Conservation (phyloP, 495 filamentous ascomycete genomes). For the Trichoderma parareesei region DNA sequence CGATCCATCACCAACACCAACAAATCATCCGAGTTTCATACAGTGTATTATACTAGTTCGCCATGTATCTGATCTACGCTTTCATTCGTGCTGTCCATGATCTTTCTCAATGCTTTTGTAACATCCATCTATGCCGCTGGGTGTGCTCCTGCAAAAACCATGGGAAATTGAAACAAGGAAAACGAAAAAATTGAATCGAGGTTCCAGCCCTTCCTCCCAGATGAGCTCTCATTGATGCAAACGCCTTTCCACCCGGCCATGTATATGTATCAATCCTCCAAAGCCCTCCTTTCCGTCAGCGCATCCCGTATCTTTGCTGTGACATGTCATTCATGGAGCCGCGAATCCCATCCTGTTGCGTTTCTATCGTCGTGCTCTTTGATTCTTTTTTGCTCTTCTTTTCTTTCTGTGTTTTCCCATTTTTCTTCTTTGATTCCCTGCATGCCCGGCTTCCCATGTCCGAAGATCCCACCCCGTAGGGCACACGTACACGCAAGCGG, state of each 20-base stretch:
- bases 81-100: slow-evolving; percentile 8
- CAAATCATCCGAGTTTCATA: neutral
- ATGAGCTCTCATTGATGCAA: slow-evolving; percentile 8
- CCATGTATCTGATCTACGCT: slow-evolving; percentile 2
- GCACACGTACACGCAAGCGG: neutral
- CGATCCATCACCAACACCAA: neutral
- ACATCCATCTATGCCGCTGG: slow-evolving; percentile 10
- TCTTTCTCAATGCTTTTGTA: slow-evolving; percentile 10
- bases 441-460: neutral
- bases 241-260: slow-evolving; percentile 4
- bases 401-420: neutral
- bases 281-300: neutral
- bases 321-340: neutral
- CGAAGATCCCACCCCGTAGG: neutral
- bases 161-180: neutral
- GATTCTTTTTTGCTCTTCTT: neutral
- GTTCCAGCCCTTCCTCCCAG: neutral
- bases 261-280: slow-evolving; percentile 6
- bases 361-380: neutral
- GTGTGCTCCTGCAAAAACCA: neutral
- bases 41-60: neutral
- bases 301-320: neutral
- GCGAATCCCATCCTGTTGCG: neutral
- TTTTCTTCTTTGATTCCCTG: neutral
- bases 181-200: slow-evolving; percentile 9